Conservation (phyloP, 2,329 filamentous ascomycete species). For the Ascochyta fabae region DNA sequence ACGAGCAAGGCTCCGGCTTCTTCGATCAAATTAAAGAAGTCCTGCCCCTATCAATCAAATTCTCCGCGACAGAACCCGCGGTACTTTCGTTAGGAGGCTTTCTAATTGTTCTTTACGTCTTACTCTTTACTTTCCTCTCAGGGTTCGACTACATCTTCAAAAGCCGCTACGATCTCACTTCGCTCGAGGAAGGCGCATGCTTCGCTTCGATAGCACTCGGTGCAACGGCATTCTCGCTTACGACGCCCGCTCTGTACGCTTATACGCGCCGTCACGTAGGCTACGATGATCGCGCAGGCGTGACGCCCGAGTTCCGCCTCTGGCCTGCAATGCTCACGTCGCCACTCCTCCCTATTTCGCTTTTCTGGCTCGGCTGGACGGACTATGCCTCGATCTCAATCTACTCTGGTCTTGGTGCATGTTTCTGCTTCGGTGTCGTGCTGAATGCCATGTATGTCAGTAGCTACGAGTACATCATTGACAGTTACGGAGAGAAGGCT, state of each 20-base stretch:
- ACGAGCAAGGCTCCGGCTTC: neutral
- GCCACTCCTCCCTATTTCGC: conserved; percentile 73
- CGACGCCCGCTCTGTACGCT: neutral
- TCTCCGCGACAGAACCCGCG: conserved; percentile 1
- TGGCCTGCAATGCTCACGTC: conserved; percentile 69
- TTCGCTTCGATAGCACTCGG: conserved; percentile 14
- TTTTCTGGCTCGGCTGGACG: conserved; percentile 61
- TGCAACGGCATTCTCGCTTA: neutral
- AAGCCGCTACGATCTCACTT: neutral
- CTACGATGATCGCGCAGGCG: neutral
- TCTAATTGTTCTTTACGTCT: conserved; percentile 10
- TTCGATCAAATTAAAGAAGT: neutral
- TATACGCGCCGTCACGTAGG: neutral
- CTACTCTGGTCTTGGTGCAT: conserved; percentile 11
- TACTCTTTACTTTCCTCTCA: conserved; percentile 13
- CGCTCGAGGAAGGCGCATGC: conserved; percentile 8
- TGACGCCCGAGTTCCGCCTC: conserved; percentile 76
- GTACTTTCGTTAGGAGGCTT: conserved; percentile 5
- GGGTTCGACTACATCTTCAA: conserved; percentile 19
- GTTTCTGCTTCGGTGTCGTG: conserved; percentile 44
- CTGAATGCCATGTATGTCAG: conserved; percentile 56
- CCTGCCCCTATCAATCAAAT: neutral
- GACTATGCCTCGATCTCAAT: neutral
- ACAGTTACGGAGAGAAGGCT: conserved; percentile 52
- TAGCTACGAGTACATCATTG: conserved; percentile 45